Evolutionary conservation across 1,139 yeast species (phyloP).

Genomic region (Diutina pseudorugosa): DNA sequence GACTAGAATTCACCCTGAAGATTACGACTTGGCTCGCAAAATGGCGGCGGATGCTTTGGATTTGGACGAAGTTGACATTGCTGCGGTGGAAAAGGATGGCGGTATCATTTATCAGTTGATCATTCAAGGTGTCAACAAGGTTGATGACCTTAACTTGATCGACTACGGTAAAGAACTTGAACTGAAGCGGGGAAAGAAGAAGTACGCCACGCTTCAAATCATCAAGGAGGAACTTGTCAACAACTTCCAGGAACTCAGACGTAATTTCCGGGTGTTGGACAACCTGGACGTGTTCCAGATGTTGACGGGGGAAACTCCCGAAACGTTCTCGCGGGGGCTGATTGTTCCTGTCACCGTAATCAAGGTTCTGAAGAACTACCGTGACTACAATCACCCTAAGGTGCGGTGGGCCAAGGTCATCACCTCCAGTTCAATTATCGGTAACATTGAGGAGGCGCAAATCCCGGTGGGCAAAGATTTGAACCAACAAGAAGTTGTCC

Average conservation of each 20-base stretch:
- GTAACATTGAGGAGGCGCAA: slow-evolving; percentile 56
- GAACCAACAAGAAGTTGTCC: slow-evolving; percentile 69
- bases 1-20: slow-evolving; percentile 96
- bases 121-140: slow-evolving; percentile 73
- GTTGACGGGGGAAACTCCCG: slow-evolving; percentile 78
- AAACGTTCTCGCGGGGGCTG: slow-evolving; percentile 55
- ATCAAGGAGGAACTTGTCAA: slow-evolving; percentile 81
- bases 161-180: slow-evolving; percentile 92
- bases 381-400: slow-evolving; percentile 19
- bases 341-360: slow-evolving; percentile 68
- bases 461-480: slow-evolving; percentile 42
- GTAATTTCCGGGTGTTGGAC: slow-evolving; percentile 54
- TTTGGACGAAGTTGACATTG: slow-evolving; percentile 86
- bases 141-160: slow-evolving; percentile 79
- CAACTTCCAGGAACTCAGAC: slow-evolving; percentile 78
- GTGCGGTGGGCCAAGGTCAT: slow-evolving; percentile 40
- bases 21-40: slow-evolving; percentile 86
- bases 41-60: slow-evolving; percentile 98
- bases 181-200: slow-evolving; percentile 59
- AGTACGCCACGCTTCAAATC: slow-evolving; percentile 73
- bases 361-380: slow-evolving; percentile 35
- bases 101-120: slow-evolving; percentile 77
- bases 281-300: slow-evolving; percentile 71
- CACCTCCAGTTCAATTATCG: slow-evolving; percentile 70
- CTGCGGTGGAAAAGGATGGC: slow-evolving; percentile 63